Conservation (phyloP, 495 filamentous ascomycete genomes). For the Podospora didyma region DNA sequence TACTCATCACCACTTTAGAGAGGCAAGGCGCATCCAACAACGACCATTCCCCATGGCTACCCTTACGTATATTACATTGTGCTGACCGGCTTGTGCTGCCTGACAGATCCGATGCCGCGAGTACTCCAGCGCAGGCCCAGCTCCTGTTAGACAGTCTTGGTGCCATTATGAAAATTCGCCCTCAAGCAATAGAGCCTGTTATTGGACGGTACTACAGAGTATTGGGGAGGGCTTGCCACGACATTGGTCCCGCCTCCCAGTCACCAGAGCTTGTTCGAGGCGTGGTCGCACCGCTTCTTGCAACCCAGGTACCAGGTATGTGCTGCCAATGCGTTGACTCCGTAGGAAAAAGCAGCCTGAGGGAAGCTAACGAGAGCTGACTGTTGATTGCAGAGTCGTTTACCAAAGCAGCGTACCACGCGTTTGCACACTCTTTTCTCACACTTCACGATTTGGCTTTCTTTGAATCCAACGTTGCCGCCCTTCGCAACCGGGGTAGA, state of each 20-base stretch:
- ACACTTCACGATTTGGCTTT: constrained; percentile 20
- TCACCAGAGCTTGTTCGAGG: constrained; percentile 6
- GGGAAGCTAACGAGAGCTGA: neutral
- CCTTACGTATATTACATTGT: neutral
- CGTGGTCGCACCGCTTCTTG: constrained; percentile 18
- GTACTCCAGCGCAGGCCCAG: neutral
- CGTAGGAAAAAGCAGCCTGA: neutral
- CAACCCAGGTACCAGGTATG: constrained; percentile 16
- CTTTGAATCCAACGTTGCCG: constrained; percentile 17
- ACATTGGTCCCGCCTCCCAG: constrained; percentile 6
- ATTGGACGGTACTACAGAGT: constrained; percentile 19
- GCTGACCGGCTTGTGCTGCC: neutral
- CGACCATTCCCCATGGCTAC: too few relatives aligned
- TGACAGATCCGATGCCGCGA: constrained; percentile 10
- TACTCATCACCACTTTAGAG: constrained; percentile 32
- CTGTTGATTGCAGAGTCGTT: constrained; percentile 11
- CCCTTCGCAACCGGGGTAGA: constrained; percentile 19
- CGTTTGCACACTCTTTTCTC: constrained; percentile 36
- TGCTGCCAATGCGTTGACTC: neutral
- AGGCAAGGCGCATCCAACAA: constrained; percentile 11
- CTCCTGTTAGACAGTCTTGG: constrained; percentile 14
- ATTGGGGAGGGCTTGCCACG: constrained; percentile 19
- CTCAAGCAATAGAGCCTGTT: constrained; percentile 13
- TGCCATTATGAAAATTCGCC: constrained; percentile 8
- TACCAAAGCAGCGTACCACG: constrained; percentile 26